Evolutionary conservation across 192 early-diverging fungal species (phyloP), one percentile per base, ranked within the genome.

Genomic region (Coemansia sp.): DNA sequence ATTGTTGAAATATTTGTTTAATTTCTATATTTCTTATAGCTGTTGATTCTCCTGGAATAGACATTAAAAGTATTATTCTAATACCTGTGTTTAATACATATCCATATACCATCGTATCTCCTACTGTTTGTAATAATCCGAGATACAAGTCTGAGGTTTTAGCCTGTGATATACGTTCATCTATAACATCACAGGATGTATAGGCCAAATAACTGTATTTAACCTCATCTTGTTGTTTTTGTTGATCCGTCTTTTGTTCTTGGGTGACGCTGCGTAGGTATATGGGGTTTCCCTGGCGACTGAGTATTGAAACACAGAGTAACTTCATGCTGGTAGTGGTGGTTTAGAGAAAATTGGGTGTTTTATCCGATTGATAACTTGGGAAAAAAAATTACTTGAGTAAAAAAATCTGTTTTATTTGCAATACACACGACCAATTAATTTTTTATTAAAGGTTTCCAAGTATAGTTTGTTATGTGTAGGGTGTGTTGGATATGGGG

Each of bases 131-230:
- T 39, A 98, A 61, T 19, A 94, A 70, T 3, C 95, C 95, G 18
- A 98, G 67, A 48, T 90, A 98, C 63, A 90, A 60, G 46, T 95
- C 93, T 11, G 81, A 66, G 20, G 83, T 54, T 58, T 89, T 88
- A 37, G 30, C 30, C 24, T 65, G 37, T 7, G 41, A 41, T 19
- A 63, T n/a, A 9, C 60, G 57, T 36, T 69, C 66, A 48, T 94
- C 94, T 58, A 96, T 87, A 5, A 93, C 79, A 69, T 96, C 94
- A 60, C 83, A 84, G 0, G 92, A 87, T 2, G 92, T 94, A 53
- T 94, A 90, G n/a, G 87, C 89, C 61, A 94, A 64, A 56, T 91
- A 94, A 74, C 93, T 89, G 67, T 87, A 93, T 56, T 92, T 90
- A 18, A 94, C 80, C 56, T 91, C 86, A 5, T 84, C 81, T 49